Base-by-base conservation (phyloP, 257 asterid species). In the Ilex aquifolium region DNA sequence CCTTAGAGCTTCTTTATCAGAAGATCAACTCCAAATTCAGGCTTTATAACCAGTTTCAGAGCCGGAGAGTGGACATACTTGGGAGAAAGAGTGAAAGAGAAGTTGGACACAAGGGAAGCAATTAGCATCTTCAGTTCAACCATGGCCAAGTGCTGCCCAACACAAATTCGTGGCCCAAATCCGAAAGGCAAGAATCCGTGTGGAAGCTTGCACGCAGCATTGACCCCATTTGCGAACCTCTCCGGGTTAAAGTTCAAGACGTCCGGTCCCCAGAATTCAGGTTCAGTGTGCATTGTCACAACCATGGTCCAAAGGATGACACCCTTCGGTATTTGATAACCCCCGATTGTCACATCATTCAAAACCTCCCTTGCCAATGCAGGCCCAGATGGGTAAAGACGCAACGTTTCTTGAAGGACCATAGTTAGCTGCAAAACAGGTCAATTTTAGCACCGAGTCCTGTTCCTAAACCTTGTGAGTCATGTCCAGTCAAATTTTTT, bases 331-430 rank as follows among this genome's bases (percentile, higher is more conserved):
- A 83, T 51, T 2, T 1, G 21, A 14, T 79, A 15, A 10, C 55
- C 21, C 4, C 85, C 82, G 31, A 82, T 59, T 13, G 56, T 77
- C 78, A 75, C 66, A 65, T 79, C 88, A 39, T 64, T 65, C 2
- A 69, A 51, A 3, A 72, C 76, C 58, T 83, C 83, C 71, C 89
- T 70, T 10, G 89, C 30, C 14, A 83, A 49, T 36, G 77, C 60
- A 0, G 80, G 62, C 6, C 75, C 39, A 0, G 84, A 77, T 4
- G 83, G 82, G 57, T 83, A 83, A 0, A 83, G 77, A 1, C 85
- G 82, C 73, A 79, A 56, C 1, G 85, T 65, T 48, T 83, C 88
- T 60, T 83, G 82, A 42, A 83, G 77, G 60, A 73, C 86, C 86
- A 72, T 83, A 21, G 69, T 62, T 40, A 82, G 60, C 88, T 78